Percentiles rank a stretch among this genome's conserved stretches.
Conservation (phyloP, 805 yeast genomes). For the Suhomyces xylopsoci region DNA sequence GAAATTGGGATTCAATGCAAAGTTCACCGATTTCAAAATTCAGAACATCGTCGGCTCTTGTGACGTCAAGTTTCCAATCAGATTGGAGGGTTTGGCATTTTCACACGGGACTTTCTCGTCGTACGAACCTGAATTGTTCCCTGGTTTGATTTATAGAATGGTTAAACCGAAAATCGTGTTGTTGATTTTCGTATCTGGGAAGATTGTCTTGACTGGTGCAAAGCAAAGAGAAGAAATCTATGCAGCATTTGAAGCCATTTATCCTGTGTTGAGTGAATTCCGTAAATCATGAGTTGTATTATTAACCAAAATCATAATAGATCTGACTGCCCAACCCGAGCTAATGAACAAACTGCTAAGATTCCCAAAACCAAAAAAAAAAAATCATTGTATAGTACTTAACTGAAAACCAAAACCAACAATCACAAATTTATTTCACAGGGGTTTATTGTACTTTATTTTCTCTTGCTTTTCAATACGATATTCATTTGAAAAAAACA, state of each 20-base stretch:
- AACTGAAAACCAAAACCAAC: neutral
- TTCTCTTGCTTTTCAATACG: neutral
- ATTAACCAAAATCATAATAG: neutral
- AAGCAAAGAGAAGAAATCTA: slow-evolving; percentile 98
- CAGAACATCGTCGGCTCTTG: slow-evolving; percentile 98
- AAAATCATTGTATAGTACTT: neutral
- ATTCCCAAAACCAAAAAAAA: neutral
- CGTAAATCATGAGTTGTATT: slow-evolving; percentile 57
- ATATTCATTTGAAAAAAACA: neutral
- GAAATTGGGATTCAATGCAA: slow-evolving; percentile 95
- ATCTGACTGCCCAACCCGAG: neutral
- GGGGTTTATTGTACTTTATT: slow-evolving; percentile 1
- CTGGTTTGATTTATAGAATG: slow-evolving; percentile 98
- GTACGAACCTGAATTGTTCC: slow-evolving; percentile 96
- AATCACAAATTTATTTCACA: slow-evolving; percentile 4
- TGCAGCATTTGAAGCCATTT: slow-evolving; percentile 96
- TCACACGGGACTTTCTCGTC: slow-evolving; percentile 98
- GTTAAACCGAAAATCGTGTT: slow-evolving; percentile 97
- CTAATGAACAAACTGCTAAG: neutral
- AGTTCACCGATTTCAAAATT: slow-evolving; percentile 95
- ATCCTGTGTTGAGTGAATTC: slow-evolving; percentile 97
- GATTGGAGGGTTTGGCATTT: slow-evolving; percentile 95
- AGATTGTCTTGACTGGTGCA: slow-evolving; percentile 97
- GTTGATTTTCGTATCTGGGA: slow-evolving; percentile 93
- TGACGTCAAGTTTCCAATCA: slow-evolving; percentile 96